Evolutionary conservation across 2,329 filamentous ascomycete species (phyloP), one percentile per base, ranked within the genome.

Genomic region (Aureobasidium sp.): DNA sequence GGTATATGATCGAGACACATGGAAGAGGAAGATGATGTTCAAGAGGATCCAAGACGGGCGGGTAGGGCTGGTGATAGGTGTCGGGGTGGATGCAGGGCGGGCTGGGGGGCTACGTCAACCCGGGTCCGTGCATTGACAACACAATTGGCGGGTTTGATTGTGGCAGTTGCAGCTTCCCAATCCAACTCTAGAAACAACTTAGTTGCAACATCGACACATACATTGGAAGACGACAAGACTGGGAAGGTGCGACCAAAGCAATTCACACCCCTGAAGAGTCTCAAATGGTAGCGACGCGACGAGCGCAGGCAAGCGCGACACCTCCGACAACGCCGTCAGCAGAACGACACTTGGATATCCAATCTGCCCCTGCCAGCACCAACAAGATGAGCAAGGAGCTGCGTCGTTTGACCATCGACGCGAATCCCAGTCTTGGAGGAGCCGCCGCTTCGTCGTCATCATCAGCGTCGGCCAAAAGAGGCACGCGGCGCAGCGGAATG

Each of bases 291-390:
- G 16, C 58, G 15, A 60, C 49, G 16, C 49, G 59, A 53, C 59
- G 59, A 32, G 59, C 59, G 45, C 49, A 54, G 16, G 25, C 34
- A 21, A 61, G 59, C 59, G 59, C 59, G 29, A 61, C 59, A 16
- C 59, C 59, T n/a, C 59, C 59, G 21, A 36, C 49, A 9, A 61
- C 59, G 25, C 59, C 59, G 44, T 61, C 59, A 39, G 57, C 57
- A 34, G 37, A 30, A 25, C 45, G 45, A 29, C 47, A 44, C 21
- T 21, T 29, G 47, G 30, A 16, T 11, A 7, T 7, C 36, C 21
- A 21, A 9, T 41, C 34, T 21, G 47, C 47, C 8, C 55, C 55
- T 8, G 57, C 37, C 1, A 52, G 57, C 36, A 42, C 29, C 27
- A 36, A 29, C 4, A 61, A 55, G 41, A 55, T 61, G 59, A 61